Conservation (phyloP, 805 yeast species). For the Yarrowia hollandica region DNA sequence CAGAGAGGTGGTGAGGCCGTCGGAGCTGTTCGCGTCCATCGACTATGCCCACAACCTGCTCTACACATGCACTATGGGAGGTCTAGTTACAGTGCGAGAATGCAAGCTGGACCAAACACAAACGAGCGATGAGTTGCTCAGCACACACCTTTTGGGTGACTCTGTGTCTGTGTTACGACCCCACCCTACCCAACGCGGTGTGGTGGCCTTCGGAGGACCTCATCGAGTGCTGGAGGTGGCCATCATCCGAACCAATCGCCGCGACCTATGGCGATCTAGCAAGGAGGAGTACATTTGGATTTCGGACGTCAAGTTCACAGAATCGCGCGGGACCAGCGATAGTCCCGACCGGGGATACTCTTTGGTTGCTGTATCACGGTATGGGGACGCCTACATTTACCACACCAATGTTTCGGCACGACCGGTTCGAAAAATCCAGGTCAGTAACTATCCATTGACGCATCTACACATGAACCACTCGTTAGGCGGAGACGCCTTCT, state of each 20-base stretch:
- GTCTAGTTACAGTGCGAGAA: not conserved
- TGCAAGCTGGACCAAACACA: conserved; percentile 2
- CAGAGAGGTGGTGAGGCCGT: conserved; percentile 9
- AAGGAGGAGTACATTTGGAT: conserved; percentile 23
- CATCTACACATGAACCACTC: conserved; percentile 22
- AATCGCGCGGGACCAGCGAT: not conserved
- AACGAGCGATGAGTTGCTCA: not conserved
- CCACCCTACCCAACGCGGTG: conserved; percentile 8
- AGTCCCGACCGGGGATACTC: conserved; percentile 4
- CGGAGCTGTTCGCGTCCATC: conserved; percentile 20
- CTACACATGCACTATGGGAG: conserved; percentile 21
- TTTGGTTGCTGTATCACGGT: conserved; percentile 6
- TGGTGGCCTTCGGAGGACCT: conserved; percentile 22
- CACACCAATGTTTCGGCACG: conserved; percentile 9
- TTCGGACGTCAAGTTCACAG: conserved; percentile 15
- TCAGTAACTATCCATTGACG: conserved; percentile 21
- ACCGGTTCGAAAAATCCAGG: conserved; percentile 14
- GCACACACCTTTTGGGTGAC: conserved; percentile 7
- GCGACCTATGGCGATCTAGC: conserved; percentile 13
- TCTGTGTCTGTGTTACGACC: not conserved
- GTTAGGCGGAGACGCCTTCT: conserved; percentile 15
- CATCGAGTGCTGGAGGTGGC: conserved; percentile 18
- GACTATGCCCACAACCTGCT: conserved; percentile 12
- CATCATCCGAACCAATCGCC: not conserved
- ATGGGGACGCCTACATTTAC: conserved; percentile 25